Conservation (phyloP, 495 filamentous ascomycete species). For the Tetracladium marchalianum region DNA sequence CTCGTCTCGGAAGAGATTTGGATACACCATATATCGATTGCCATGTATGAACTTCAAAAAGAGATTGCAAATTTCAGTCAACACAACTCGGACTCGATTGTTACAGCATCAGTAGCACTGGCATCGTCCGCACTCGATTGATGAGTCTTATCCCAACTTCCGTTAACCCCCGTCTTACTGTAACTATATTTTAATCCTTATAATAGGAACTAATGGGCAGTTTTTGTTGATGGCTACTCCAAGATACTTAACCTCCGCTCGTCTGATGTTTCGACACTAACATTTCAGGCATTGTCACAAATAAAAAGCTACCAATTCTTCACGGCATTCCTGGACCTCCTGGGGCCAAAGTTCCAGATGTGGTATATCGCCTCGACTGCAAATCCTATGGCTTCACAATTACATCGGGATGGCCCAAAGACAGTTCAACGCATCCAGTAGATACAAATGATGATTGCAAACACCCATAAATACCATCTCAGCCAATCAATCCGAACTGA, state of each 20-base stretch:
- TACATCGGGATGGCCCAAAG: not conserved
- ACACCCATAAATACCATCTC: too few relatives aligned
- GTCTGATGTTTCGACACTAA: not conserved
- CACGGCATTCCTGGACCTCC: constrained; percentile 2
- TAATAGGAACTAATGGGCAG: constrained; percentile 4
- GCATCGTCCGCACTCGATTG: constrained; percentile 2
- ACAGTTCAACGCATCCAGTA: too few relatives aligned
- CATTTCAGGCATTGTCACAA: constrained; percentile 4
- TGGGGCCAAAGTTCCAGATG: not conserved
- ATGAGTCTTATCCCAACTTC: not conserved
- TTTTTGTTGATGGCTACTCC: constrained; percentile 11
- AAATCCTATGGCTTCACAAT: not conserved
- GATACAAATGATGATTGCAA: too few relatives aligned
- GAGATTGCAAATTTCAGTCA: constrained; percentile 4
- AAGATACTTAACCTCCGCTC: not conserved
- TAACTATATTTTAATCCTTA: not conserved
- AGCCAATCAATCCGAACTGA: not conserved
- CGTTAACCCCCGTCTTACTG: not conserved
- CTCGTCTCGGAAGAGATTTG: constrained; percentile 1
- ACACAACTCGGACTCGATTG: constrained; percentile 5
- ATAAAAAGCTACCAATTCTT: not conserved
- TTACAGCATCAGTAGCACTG: constrained; percentile 7
- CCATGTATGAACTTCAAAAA: constrained; percentile 2
- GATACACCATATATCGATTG: not conserved
- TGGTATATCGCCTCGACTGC: not conserved